These are phyloP conservation scores for Pholiota molesta DNA, from an alignment of 768 basidiomycete genomes.

Conservation along the genomic window DNA sequence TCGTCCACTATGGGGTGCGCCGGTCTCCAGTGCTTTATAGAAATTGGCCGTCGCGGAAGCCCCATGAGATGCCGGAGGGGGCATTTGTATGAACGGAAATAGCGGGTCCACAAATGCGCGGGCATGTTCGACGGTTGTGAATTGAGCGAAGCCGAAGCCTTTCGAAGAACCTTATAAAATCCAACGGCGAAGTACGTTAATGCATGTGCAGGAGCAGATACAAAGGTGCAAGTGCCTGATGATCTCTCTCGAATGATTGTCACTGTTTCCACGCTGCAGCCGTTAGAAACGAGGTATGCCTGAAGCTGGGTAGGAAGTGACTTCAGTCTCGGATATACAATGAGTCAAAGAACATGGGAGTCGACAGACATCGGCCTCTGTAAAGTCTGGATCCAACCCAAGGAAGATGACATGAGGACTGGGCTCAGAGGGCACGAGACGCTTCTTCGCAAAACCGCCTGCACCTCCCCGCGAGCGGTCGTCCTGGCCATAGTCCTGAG, in stretches of 20 bases:
- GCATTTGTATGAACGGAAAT: constrained; percentile 90
- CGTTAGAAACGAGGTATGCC: constrained; percentile 71
- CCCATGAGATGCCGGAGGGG: constrained; percentile 88
- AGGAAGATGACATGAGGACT: constrained; percentile 95
- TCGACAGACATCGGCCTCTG: constrained; percentile 87
- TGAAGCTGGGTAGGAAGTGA: constrained; percentile 64
- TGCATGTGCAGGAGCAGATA: constrained; percentile 68
- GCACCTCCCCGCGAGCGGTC: constrained; percentile 51
- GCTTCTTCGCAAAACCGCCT: constrained; percentile 64
- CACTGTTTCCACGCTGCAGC: constrained; percentile 80
- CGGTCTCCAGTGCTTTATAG: constrained; percentile 75
- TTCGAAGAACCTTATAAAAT: constrained; percentile 88
- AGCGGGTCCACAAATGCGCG: constrained; percentile 88
- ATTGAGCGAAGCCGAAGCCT: constrained; percentile 97
- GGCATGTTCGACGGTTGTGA: constrained; percentile 83
- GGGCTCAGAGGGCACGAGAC: constrained; percentile 80
- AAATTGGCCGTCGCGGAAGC: constrained; percentile 73
- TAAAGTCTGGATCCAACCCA: constrained; percentile 89
- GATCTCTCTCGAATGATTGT: constrained; percentile 96
- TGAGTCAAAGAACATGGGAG: constrained; percentile 33
- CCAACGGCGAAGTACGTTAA: constrained; percentile 73
- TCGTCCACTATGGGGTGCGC: constrained; percentile 74
- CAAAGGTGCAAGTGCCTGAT: constrained; percentile 92
- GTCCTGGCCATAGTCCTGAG: constrained; percentile 52
- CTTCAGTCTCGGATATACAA: constrained; percentile 37